Evolutionary conservation across 2,329 filamentous ascomycete species (phyloP).

Genomic region (Ascomycota sp.): DNA sequence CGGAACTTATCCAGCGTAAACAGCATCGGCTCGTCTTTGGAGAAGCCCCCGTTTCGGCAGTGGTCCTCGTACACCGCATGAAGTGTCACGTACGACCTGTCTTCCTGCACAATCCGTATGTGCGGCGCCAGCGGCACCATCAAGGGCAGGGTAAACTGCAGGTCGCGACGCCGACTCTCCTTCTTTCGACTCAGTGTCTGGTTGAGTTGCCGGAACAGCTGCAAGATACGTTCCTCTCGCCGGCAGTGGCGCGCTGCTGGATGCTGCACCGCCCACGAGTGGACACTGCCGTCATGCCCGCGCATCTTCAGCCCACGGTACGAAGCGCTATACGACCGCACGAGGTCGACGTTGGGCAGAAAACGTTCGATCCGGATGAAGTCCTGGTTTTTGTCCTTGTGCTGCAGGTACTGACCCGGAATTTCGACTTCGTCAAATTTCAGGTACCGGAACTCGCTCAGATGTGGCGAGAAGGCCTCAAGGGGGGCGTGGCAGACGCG

Average conservation of each 20-base stretch:
- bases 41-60: conserved; percentile 67
- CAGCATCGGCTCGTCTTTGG: conserved; percentile 86
- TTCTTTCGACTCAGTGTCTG: conserved; percentile 80
- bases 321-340: conserved; percentile 76
- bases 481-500: conserved; percentile 53
- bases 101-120: conserved; percentile 89
- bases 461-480: conserved; percentile 70
- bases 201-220: conserved; percentile 95
- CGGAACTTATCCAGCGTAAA: conserved; percentile 92
- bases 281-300: conserved; percentile 91
- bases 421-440: conserved; percentile 98
- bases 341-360: conserved; percentile 81
- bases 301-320: conserved; percentile 89
- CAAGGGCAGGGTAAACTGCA: conserved; percentile 88
- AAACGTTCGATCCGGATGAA: conserved; percentile 96
- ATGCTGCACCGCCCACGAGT: conserved; percentile 91
- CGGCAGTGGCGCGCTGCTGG: conserved; percentile 82
- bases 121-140: conserved; percentile 92
- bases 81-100: conserved; percentile 79
- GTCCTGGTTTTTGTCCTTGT: conserved; percentile 97
- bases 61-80: conserved; percentile 95
- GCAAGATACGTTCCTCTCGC: conserved; percentile 82
- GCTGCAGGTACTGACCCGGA: conserved; percentile 87
- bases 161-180: conserved; percentile 77
- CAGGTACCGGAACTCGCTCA: conserved; percentile 92